These are phyloP conservation scores for Thermothielavioides terrestris DNA, from an alignment of 495 filamentous ascomycete genomes.

Conservation along the genomic window DNA sequence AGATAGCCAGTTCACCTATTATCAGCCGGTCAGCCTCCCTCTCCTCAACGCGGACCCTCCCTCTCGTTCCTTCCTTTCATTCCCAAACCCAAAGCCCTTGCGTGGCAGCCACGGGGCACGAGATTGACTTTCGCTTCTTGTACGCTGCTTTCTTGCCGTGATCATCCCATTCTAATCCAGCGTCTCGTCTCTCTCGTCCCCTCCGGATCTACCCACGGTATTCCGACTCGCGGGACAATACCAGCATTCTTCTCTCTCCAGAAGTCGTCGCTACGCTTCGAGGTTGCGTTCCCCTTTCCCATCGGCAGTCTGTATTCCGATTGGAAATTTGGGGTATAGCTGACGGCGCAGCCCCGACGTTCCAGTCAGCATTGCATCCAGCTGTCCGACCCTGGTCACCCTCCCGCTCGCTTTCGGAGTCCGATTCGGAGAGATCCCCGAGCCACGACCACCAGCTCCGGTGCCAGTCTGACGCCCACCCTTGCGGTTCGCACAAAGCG, in stretches of 20 bases:
- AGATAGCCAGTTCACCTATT: slow-evolving; percentile 24
- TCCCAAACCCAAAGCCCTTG: slow-evolving; percentile 6
- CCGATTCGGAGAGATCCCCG: slow-evolving; percentile 8
- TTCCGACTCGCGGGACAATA: neutral
- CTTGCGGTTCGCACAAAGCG: slow-evolving; percentile 4
- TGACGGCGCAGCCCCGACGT: neutral
- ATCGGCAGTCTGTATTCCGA: neutral
- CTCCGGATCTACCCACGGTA: slow-evolving; percentile 11
- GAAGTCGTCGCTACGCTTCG: neutral
- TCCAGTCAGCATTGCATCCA: slow-evolving; percentile 2
- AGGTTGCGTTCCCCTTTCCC: slow-evolving; percentile 1
- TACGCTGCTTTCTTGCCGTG: slow-evolving; percentile 14
- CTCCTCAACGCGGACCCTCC: slow-evolving; percentile 1
- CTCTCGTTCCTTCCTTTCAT: slow-evolving; percentile 9
- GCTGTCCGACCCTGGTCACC: neutral
- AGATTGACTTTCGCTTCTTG: slow-evolving; percentile 20
- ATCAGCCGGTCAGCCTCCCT: slow-evolving; percentile 4
- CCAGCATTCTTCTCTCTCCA: neutral
- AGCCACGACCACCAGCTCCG: neutral
- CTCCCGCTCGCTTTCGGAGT: slow-evolving; percentile 4
- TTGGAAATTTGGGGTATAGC: neutral
- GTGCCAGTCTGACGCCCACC: neutral
- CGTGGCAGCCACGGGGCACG: slow-evolving; percentile 5
- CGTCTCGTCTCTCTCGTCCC: slow-evolving; percentile 17
- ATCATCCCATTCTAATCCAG: slow-evolving; percentile 10